Base-by-base conservation (phyloP, 192 early-diverging fungal genomes). In the Coemansia sp. region DNA sequence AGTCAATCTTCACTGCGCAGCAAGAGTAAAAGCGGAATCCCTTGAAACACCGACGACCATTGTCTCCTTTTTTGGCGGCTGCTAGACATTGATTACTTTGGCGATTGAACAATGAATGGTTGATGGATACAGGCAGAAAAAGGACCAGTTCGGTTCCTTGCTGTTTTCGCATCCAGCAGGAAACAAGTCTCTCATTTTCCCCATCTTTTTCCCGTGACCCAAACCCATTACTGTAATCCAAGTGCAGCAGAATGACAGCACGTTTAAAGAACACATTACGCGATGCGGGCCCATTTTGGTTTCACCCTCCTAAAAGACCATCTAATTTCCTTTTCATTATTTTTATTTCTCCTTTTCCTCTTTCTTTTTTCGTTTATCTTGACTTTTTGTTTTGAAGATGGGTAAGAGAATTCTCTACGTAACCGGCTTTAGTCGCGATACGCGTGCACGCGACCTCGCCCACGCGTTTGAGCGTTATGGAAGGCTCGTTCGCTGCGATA, bases 401-500 rank as follows among this genome's bases (percentile, higher is more conserved):
- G 73, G 73, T 39, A 80, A 80, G 61, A 56, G 78, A 26, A 96
- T 93, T 45, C 85, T 95, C 40, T 91, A 90, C 68, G 91, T 95
- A 39, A 88, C 93, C 55, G 94, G 94, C 40, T 93, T 98, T 76
- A 73, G 85, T 40, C 73, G 85, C 46, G 83, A 87, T 54, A 90
- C 90, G 40, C 89, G 96, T 60, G 96, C 96, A 22, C 90, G 89
- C 83, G 94, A 98, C 69, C 87, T 98, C 26, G 96, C 94, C 16
- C 93, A 94, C 71, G 96, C 95, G 52, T 98, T 98, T 78, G 96
- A 98, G 78, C 87, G 94, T 78, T 95, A 90, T 69, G 93, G 93
- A 39, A 84, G 89, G 39, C 85, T 95, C 32, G 87, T 95, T 57
- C 92, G 93, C 56, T 93, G 93, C 78, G 93, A 95, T 65, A 95